phyloP scores from a whole-genome alignment of 108 stramenopile species.

The Parietichytrium sp. region DNA sequence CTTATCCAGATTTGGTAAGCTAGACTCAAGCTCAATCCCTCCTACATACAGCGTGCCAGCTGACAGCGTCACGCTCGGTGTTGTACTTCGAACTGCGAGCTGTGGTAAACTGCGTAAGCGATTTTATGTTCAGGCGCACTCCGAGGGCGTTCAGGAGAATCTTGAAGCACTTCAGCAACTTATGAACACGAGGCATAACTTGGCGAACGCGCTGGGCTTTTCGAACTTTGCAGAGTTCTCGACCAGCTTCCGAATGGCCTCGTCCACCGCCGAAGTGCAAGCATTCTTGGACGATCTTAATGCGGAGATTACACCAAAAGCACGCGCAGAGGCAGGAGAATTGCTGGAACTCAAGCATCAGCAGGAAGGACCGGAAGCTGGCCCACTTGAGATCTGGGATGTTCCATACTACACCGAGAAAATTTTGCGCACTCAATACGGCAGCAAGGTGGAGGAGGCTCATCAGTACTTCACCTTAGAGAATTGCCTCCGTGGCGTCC shows the following conservation, averaged over 20 bases:
- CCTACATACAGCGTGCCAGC: background rate
- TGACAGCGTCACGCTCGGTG: background rate
- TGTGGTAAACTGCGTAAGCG: conserved; percentile 3
- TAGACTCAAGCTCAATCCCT: background rate
- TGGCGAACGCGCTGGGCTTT: background rate
- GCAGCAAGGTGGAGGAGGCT: background rate
- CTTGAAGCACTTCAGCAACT: conserved; percentile 6
- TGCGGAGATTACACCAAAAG: background rate
- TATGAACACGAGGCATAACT: background rate
- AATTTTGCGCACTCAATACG: conserved; percentile 40
- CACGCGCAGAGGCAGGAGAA: conserved; percentile 43
- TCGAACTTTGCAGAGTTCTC: background rate
- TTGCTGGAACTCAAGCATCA: conserved; percentile 48
- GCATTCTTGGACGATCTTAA: background rate
- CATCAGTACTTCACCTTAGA: conserved; percentile 68
- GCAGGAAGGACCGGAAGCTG: conserved; percentile 61
- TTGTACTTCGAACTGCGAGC: background rate
- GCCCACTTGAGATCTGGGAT: conserved; percentile 81
- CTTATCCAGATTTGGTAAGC: background rate
- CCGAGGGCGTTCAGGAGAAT: background rate
- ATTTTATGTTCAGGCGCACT: conserved; percentile 17
- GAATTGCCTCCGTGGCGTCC: conserved; percentile 73
- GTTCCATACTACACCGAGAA: conserved; percentile 69
- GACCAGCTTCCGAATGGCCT: conserved; percentile 55
- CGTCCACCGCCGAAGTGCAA: conserved; percentile 43